Conservation (phyloP, 345 rosid genomes). For the Eucalyptus sp. region DNA sequence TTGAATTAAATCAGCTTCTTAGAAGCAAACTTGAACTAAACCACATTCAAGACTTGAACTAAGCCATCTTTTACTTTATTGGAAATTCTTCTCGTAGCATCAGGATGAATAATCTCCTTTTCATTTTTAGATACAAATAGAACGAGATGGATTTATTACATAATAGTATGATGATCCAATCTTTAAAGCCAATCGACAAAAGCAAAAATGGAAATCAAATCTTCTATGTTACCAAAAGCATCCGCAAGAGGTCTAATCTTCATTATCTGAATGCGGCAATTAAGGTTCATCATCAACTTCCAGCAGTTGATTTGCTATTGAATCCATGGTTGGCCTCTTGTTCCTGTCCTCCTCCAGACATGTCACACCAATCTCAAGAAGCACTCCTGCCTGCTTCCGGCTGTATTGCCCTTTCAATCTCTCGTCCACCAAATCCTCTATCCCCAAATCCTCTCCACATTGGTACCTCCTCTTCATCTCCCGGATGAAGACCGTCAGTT, state of each 20-base stretch:
- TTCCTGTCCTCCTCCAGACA: constrained; percentile 21
- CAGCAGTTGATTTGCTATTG: constrained; percentile 5
- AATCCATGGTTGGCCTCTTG: constrained; percentile 25
- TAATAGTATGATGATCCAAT: background rate
- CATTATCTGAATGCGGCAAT: background rate
- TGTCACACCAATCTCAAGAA: constrained; percentile 12
- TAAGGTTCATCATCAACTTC: background rate
- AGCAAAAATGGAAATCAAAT: background rate
- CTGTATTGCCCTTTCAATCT: constrained; percentile 12
- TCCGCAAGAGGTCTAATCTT: background rate
- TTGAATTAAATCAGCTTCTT: background rate
- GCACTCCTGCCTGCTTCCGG: constrained; percentile 2
- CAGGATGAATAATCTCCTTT: background rate
- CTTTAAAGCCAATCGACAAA: background rate
- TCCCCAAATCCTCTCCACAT: constrained; percentile 4
- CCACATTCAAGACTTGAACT: background rate
- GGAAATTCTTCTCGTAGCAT: background rate
- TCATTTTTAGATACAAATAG: background rate
- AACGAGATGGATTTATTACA: background rate
- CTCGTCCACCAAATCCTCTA: constrained; percentile 20
- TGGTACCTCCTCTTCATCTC: constrained; percentile 1
- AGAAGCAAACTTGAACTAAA: background rate
- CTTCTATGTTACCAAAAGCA: background rate
- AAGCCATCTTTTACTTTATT: background rate
- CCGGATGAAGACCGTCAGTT: constrained; percentile 13